These are phyloP conservation scores for Termitomyces sp. DNA, from an alignment of 768 basidiomycete genomes.

Conservation along the genomic window DNA sequence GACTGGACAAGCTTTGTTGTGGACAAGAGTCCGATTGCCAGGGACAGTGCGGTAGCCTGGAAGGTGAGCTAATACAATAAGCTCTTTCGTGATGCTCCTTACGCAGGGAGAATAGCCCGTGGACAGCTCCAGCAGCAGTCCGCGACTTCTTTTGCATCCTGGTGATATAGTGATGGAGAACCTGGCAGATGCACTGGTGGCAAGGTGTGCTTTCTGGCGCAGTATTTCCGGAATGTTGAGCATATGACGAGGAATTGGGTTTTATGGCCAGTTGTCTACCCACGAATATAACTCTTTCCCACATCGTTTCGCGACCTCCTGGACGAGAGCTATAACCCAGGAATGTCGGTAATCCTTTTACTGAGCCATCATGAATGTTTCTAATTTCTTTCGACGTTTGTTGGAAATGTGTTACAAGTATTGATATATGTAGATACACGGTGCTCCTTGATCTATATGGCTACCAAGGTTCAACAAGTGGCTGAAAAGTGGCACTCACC, in stretches of 20 bases:
- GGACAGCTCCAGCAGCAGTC: conserved; percentile 16
- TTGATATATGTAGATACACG: too few species aligned
- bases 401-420: too few species aligned
- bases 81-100: neutral
- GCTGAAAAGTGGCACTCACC: too few species aligned
- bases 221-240: conserved; percentile 17
- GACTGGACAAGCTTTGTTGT: conserved; percentile 37
- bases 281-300: too few species aligned
- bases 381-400: too few species aligned
- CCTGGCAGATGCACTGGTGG: conserved; percentile 12
- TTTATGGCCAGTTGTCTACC: neutral
- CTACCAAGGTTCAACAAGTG: too few species aligned
- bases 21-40: conserved; percentile 22
- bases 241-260: conserved; percentile 8
- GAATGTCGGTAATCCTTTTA: too few species aligned
- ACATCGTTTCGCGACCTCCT: too few species aligned
- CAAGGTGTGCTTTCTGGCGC: conserved; percentile 27
- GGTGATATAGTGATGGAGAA: conserved; percentile 20
- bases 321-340: too few species aligned
- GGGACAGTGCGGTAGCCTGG: conserved; percentile 19
- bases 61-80: conserved; percentile 15
- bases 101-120: conserved; percentile 12
- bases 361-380: too few species aligned
- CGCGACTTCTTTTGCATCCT: conserved; percentile 27
- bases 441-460: too few species aligned